These are phyloP conservation scores for Pinus tabuliformis DNA, from an alignment of 75 land plant species.

Conservation along the genomic window DNA sequence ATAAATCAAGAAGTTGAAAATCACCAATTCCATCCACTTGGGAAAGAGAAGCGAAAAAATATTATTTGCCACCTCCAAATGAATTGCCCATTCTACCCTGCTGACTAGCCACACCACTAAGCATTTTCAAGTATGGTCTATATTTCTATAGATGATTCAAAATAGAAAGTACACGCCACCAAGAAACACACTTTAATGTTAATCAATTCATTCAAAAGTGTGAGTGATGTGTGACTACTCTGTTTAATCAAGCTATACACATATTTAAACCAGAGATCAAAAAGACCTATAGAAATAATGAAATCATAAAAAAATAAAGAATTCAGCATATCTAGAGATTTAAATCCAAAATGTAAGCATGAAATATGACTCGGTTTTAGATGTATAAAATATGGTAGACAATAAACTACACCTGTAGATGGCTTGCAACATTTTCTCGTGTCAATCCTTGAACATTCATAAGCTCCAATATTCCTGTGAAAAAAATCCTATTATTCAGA, in stretches of 20 bases:
- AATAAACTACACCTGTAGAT: conserved; percentile 65
- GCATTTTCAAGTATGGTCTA: conserved; percentile 61
- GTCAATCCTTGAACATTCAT: too few relatives aligned
- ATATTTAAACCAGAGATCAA: neutral
- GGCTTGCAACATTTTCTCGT: too few relatives aligned
- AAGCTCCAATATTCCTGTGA: too few relatives aligned
- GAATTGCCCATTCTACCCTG: conserved; percentile 52
- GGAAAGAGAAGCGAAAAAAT: conserved; percentile 29
- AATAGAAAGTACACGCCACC: neutral
- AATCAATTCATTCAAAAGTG: neutral
- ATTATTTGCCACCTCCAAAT: conserved; percentile 37
- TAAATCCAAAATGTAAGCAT: neutral
- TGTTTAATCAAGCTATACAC: neutral
- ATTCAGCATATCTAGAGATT: neutral
- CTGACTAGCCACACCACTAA: conserved; percentile 59
- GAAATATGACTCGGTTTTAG: neutral
- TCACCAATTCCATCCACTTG: conserved; percentile 33
- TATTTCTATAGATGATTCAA: conserved; percentile 50
- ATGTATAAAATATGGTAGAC: neutral
- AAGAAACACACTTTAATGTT: neutral
- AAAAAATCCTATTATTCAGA: too few relatives aligned
- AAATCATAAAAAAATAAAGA: neutral
- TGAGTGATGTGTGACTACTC: neutral
- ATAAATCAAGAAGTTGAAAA: conserved; percentile 28
- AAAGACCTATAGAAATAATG: neutral